Percentiles rank a stretch among this genome's conserved stretches.
Conservation (phyloP, 1,139 yeast genomes). For the Fermentozyma sake region DNA sequence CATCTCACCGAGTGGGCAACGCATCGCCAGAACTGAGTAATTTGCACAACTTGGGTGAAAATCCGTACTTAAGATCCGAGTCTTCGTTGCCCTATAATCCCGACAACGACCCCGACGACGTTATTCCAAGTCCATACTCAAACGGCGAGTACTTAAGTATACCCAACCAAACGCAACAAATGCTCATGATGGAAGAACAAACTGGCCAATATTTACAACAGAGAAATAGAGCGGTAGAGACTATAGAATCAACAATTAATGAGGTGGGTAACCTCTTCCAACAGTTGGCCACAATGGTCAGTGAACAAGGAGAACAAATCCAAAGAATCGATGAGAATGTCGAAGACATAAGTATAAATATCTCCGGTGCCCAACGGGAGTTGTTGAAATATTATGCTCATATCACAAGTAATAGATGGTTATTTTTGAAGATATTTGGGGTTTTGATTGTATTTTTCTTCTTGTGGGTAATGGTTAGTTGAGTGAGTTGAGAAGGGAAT, state of each 20-base stretch:
- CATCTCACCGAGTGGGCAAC: slow-evolving; percentile 27
- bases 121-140: slow-evolving; percentile 18
- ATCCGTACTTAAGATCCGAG: slow-evolving; percentile 33
- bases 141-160: slow-evolving; percentile 48
- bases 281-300: slow-evolving; percentile 95
- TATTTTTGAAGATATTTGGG: slow-evolving; percentile 86
- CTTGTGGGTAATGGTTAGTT: slow-evolving; percentile 75
- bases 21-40: slow-evolving; percentile 22
- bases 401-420: slow-evolving; percentile 88
- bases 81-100: slow-evolving; percentile 27
- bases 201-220: slow-evolving; percentile 73
- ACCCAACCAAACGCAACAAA: slow-evolving; percentile 75
- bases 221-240: slow-evolving; percentile 87
- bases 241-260: slow-evolving; percentile 91
- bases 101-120: slow-evolving; percentile 29
- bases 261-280: slow-evolving; percentile 94
- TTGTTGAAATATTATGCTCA: slow-evolving; percentile 84
- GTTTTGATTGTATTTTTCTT: slow-evolving; percentile 73
- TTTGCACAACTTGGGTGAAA: slow-evolving; percentile 28
- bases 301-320: slow-evolving; percentile 94
- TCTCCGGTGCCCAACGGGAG: slow-evolving; percentile 92
- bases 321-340: slow-evolving; percentile 95
- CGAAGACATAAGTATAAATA: slow-evolving; percentile 86
- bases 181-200: slow-evolving; percentile 72
- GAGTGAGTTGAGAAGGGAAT: no score